Conservation (phyloP, 768 basidiomycete genomes). For the Lactifluus rugatus region DNA sequence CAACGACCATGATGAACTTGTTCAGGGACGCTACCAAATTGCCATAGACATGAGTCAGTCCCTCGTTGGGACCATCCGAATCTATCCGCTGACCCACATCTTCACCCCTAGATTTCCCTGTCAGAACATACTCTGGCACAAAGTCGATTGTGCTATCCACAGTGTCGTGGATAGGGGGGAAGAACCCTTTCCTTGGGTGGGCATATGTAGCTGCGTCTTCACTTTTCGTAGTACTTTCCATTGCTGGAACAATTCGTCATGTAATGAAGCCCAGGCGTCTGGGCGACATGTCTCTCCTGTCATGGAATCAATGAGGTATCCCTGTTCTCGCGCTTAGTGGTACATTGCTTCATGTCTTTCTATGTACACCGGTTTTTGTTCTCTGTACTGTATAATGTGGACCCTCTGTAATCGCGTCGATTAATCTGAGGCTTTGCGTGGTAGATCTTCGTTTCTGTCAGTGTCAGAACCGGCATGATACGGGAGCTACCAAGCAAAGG, state of each 20-base stretch:
- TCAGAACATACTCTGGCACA: conserved; percentile 81
- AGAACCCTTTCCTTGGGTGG: conserved; percentile 98
- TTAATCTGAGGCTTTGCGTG: not conserved
- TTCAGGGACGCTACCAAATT: conserved; percentile 66
- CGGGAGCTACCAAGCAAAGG: not conserved
- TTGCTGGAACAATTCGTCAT: conserved; percentile 86
- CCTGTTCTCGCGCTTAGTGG: not conserved
- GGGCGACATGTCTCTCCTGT: conserved; percentile 79
- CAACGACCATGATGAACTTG: conserved; percentile 70
- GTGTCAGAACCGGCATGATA: too few species aligned
- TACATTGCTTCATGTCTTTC: not conserved
- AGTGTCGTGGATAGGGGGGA: conserved; percentile 97
- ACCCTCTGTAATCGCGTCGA: not conserved
- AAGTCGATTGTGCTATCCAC: conserved; percentile 97
- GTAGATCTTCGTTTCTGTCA: not conserved
- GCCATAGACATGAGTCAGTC: conserved; percentile 72
- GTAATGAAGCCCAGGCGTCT: conserved; percentile 85
- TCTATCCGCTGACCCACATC: not conserved
- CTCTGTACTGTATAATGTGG: not conserved
- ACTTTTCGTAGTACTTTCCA: conserved; percentile 79
- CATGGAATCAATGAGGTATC: conserved; percentile 59
- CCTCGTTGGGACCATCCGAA: not conserved
- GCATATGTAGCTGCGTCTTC: conserved; percentile 87
- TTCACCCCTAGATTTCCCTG: conserved; percentile 66
- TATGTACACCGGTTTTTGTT: conserved; percentile 1